phyloP scores from a whole-genome alignment of 2,329 filamentous ascomycete genomes.

The Cladosporium sp. region DNA sequence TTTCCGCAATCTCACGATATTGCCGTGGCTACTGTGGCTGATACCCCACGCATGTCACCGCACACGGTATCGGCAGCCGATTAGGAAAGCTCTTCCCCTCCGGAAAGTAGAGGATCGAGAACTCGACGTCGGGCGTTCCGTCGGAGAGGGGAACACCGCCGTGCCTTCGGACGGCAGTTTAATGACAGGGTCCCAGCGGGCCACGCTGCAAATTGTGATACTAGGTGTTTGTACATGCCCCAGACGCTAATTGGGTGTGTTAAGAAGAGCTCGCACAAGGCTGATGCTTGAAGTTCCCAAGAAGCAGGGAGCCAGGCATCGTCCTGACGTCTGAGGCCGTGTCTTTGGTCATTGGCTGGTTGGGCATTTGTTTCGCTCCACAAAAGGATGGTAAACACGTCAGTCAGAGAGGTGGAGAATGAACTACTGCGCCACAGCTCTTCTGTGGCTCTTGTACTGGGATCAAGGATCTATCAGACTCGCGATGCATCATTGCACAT shows the following conservation, averaged over 20 bases:
- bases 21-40: conserved; percentile 8
- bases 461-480: neutral
- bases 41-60: conserved; percentile 5
- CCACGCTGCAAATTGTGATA: conserved; percentile 7
- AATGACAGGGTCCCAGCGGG: conserved; percentile 8
- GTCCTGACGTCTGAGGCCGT: neutral
- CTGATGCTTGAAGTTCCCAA: neutral
- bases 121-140: neutral
- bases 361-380: neutral
- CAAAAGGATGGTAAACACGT: conserved; percentile 1
- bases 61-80: conserved; percentile 1
- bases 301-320: neutral
- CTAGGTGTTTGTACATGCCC: neutral
- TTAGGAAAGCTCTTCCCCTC: neutral
- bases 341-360: conserved; percentile 1
- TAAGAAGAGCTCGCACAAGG: neutral
- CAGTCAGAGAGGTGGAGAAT: neutral
- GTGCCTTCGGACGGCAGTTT: neutral
- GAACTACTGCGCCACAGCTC: conserved; percentile 1
- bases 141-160: conserved; percentile 7
- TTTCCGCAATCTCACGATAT: neutral
- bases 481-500: conserved; percentile 4
- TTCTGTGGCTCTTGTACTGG: conserved; percentile 6
- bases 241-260: neutral
- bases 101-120: neutral